Percentiles rank a stretch among this genome's conserved stretches.
phyloP scores from a whole-genome alignment of 305 asterid genomes.

The Solanum hybrid region DNA sequence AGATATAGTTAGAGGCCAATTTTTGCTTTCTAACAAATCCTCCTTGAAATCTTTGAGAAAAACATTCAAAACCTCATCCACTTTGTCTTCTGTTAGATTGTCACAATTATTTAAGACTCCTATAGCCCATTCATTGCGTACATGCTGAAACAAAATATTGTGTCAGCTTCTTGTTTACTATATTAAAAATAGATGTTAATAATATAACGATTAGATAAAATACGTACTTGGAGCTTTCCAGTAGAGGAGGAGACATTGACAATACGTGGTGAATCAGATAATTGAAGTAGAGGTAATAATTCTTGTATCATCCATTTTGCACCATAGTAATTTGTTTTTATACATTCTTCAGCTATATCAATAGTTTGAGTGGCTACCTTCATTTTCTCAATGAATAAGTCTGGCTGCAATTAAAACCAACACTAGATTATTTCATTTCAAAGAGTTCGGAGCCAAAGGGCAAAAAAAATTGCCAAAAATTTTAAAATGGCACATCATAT shows the following conservation, averaged over 20 bases:
- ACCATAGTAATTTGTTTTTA: slow-evolving; percentile 37
- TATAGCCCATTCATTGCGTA: slow-evolving; percentile 33
- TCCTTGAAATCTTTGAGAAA: slow-evolving; percentile 26
- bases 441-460: too few species aligned
- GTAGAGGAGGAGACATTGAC: slow-evolving; percentile 32
- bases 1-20: slow-evolving; percentile 21
- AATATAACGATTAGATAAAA: not conserved
- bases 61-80: slow-evolving; percentile 27
- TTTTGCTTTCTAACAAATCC: slow-evolving; percentile 12
- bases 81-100: slow-evolving; percentile 27
- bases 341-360: slow-evolving; percentile 23
- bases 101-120: slow-evolving; percentile 18
- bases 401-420: not conserved
- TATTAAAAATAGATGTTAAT: too few species aligned
- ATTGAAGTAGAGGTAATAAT: slow-evolving; percentile 33
- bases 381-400: not conserved
- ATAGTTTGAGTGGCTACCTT: slow-evolving; percentile 19
- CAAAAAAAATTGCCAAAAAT: too few species aligned
- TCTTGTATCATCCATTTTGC: slow-evolving; percentile 37
- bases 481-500: too few species aligned
- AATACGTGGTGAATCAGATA: slow-evolving; percentile 42
- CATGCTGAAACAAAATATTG: slow-evolving; percentile 11
- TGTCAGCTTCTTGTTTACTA: not conserved
- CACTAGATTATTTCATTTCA: not conserved
- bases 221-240: slow-evolving; percentile 32